phyloP scores from a whole-genome alignment of 768 basidiomycete species.

The Leucosporidium creatinivorum region DNA sequence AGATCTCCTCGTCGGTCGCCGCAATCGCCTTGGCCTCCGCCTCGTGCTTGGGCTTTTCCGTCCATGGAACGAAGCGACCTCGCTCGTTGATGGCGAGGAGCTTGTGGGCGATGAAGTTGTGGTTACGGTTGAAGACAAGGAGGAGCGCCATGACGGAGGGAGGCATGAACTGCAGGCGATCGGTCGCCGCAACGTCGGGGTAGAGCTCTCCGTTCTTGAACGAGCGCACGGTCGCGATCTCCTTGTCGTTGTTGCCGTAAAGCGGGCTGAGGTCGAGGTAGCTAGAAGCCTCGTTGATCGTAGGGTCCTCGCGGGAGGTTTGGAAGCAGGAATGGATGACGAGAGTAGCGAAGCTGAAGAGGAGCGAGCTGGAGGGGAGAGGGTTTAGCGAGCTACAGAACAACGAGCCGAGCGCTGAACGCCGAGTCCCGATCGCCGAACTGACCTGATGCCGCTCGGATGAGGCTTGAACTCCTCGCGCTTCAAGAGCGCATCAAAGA shows the following conservation, averaged over 20 bases:
- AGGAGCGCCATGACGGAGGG: conserved; percentile 63
- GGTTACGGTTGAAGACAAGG: conserved; percentile 54
- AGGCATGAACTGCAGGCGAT: conserved; percentile 52
- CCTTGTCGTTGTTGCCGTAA: conserved; percentile 54
- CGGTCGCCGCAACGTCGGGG: conserved; percentile 54
- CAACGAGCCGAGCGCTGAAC: too few species aligned
- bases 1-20: conserved; percentile 27
- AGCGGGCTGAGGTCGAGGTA: conserved; percentile 70
- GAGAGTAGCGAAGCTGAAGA: conserved; percentile 11
- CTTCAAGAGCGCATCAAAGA: conserved; percentile 64
- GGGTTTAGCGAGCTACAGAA: too few species aligned
- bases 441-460: conserved; percentile 63
- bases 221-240: conserved; percentile 51
- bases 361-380: background rate
- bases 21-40: background rate
- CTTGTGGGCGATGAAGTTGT: conserved; percentile 58
- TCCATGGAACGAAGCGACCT: conserved; percentile 44
- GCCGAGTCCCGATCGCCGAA: conserved; percentile 52
- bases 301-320: conserved; percentile 52
- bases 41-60: conserved; percentile 10
- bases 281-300: conserved; percentile 58
- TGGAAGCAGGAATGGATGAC: conserved; percentile 52
- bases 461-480: conserved; percentile 57
- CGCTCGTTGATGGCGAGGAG: conserved; percentile 50
- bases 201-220: conserved; percentile 56